phyloP scores from a whole-genome alignment of 345 rosid species.

The Garcia nutans region DNA sequence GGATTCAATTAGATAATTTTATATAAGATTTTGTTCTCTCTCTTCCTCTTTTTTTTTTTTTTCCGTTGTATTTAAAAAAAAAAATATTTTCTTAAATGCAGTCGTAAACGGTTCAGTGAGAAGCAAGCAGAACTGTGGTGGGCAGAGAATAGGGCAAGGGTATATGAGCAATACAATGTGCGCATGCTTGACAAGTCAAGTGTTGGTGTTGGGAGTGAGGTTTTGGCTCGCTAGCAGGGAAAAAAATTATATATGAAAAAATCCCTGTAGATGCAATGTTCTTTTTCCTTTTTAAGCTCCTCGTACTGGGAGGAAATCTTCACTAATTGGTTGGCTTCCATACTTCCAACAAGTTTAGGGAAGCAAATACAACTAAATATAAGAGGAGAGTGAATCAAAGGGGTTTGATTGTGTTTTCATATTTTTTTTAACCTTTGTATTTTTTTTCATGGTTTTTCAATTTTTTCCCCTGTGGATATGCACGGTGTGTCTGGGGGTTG shows the following conservation, averaged over 20 bases:
- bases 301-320: constrained; percentile 25
- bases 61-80: constrained; percentile 3
- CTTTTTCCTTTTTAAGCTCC: constrained; percentile 27
- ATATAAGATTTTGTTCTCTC: too few species aligned
- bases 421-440: constrained; percentile 4
- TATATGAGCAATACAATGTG: constrained; percentile 85
- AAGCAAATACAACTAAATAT: constrained; percentile 24
- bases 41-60: neutral
- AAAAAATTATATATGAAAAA: neutral
- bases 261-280: constrained; percentile 35
- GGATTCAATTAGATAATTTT: too few species aligned
- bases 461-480: constrained; percentile 21
- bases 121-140: constrained; percentile 98
- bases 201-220: constrained; percentile 75
- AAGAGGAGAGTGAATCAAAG: constrained; percentile 21
- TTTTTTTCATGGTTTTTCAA: constrained; percentile 20
- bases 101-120: constrained; percentile 92
- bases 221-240: constrained; percentile 50
- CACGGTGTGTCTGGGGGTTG: constrained; percentile 37
- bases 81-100: constrained; percentile 34
- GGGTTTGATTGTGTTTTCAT: constrained; percentile 28
- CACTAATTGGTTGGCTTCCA: constrained; percentile 29
- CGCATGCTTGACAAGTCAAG: constrained; percentile 75
- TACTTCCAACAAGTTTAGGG: constrained; percentile 9
- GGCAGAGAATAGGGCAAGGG: constrained; percentile 89